phyloP scores from a whole-genome alignment of 164 flowering plant genomes.

The Brasenia schreberi region DNA sequence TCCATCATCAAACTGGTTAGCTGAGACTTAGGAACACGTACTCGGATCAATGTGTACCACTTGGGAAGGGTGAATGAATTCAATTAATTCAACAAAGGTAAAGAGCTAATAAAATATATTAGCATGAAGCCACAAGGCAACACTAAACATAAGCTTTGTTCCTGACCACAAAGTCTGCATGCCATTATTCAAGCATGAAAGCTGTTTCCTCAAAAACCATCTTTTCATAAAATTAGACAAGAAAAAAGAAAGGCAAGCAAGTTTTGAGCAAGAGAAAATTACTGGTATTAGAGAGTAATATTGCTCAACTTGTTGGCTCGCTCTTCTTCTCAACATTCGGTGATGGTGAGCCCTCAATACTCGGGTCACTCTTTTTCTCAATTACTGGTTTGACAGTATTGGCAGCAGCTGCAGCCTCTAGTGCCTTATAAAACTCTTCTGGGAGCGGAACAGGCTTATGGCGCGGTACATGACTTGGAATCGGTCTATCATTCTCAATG shows the following conservation, averaged over 20 bases:
- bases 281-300: background rate
- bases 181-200: background rate
- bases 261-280: background rate
- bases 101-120: background rate
- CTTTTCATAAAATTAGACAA: background rate
- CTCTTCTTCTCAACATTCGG: constrained; percentile 6
- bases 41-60: too few species aligned
- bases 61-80: background rate
- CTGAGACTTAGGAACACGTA: too few species aligned
- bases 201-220: background rate
- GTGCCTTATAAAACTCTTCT: constrained; percentile 70
- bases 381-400: background rate
- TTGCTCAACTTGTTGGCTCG: constrained; percentile 1
- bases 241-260: background rate
- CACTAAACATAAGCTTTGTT: background rate
- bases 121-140: background rate
- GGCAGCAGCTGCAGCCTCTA: constrained; percentile 33
- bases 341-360: background rate
- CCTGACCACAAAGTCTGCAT: background rate
- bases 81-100: background rate
- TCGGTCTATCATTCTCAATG: constrained; percentile 81
- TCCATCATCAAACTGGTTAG: too few species aligned
- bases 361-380: background rate
- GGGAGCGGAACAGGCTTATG: constrained; percentile 90
- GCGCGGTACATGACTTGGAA: constrained; percentile 78